phyloP scores from a whole-genome alignment of 805 yeast genomes.

The Candida arabinofermentans region DNA sequence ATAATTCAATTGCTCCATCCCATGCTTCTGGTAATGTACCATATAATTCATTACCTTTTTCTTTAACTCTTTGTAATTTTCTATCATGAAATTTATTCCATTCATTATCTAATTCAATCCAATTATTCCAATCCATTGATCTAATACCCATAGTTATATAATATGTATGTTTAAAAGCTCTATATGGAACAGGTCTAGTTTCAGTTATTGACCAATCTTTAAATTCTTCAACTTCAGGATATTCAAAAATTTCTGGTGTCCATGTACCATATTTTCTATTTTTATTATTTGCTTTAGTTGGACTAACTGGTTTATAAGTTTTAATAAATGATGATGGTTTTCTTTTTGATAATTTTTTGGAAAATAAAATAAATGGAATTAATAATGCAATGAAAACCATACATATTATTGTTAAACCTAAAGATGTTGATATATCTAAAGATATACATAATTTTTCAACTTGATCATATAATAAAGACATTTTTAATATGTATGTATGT shows the following conservation, averaged over 20 bases:
- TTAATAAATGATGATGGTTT: conserved; percentile 11
- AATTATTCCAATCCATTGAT: conserved; percentile 52
- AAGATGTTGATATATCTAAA: conserved; percentile 7
- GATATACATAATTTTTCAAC: conserved; percentile 6
- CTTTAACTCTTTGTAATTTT: conserved; percentile 46
- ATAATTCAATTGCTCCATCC: conserved; percentile 52
- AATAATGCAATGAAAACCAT: conserved; percentile 5
- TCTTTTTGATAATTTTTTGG: neutral
- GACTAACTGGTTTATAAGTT: conserved; percentile 29
- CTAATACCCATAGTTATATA: conserved; percentile 68
- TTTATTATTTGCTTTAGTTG: conserved; percentile 38
- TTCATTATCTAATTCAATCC: conserved; percentile 69
- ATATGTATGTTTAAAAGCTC: conserved; percentile 65
- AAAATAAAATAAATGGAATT: conserved; percentile 4
- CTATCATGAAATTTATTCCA: conserved; percentile 53
- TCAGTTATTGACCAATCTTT: conserved; percentile 44
- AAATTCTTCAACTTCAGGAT: conserved; percentile 47
- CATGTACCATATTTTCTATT: conserved; percentile 46
- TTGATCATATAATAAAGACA: conserved; percentile 8
- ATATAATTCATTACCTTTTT: conserved; percentile 43
- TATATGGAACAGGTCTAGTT: conserved; percentile 56
- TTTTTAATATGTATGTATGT: neutral
- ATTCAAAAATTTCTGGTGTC: conserved; percentile 47
- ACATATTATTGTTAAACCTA: conserved; percentile 4
- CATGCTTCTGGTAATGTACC: conserved; percentile 49